Percentiles rank a stretch among this genome's conserved stretches.
Evolutionary conservation across 148 eudicot species (phyloP).

Genomic region (Amaranthus cruentus): DNA sequence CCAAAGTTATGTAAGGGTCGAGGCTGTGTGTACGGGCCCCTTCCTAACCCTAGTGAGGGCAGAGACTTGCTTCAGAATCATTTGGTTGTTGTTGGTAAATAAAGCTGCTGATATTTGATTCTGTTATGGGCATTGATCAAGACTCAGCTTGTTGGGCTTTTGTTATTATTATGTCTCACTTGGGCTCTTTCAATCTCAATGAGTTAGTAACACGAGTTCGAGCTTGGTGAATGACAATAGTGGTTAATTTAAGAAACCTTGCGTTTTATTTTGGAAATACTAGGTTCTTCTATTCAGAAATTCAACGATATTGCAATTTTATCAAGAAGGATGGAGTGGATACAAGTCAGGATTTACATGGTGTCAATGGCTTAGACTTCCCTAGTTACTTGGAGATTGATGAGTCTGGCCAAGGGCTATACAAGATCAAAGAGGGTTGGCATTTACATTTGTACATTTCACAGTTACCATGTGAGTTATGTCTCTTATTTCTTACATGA

Average conservation of each 20-base stretch:
- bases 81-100: background rate
- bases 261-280: conserved; percentile 7
- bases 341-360: conserved; percentile 24
- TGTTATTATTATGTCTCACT: background rate
- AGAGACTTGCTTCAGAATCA: background rate
- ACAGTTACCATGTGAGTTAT: conserved; percentile 77
- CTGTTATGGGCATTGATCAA: background rate
- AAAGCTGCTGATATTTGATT: background rate
- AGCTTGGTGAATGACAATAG: background rate
- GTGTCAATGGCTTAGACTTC: conserved; percentile 27
- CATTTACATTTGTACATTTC: conserved; percentile 81
- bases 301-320: conserved; percentile 26
- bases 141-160: background rate
- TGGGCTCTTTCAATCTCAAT: background rate
- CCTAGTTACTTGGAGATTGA: conserved; percentile 42
- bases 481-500: background rate
- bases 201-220: background rate
- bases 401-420: conserved; percentile 35
- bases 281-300: conserved; percentile 78
- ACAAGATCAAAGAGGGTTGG: conserved; percentile 65
- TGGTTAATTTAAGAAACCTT: background rate
- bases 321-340: conserved; percentile 17
- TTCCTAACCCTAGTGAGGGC: background rate
- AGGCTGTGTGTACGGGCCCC: background rate
- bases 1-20: background rate